phyloP scores from a whole-genome alignment of 140 eudicot genomes.

The Senecio squalidus region DNA sequence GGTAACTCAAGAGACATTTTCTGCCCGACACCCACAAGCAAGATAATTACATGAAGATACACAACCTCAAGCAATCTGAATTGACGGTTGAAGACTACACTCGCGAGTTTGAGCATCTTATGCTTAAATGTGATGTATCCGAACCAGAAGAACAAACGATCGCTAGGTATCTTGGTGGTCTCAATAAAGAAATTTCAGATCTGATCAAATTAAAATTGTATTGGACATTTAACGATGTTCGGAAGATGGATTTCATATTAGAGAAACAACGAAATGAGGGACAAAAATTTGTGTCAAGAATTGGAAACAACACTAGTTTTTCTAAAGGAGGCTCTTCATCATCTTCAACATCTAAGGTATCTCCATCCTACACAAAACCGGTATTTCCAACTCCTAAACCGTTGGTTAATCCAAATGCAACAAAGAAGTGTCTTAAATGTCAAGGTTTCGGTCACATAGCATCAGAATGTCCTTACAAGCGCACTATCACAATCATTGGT shows the following conservation, averaged over 20 bases:
- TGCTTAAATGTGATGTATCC: conserved; percentile 12
- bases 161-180: conserved; percentile 14
- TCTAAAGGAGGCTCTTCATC: not conserved
- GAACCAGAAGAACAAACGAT: conserved; percentile 15
- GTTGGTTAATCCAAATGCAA: no score
- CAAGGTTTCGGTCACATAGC: conserved; percentile 6
- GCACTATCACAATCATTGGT: not conserved
- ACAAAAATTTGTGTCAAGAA: not conserved
- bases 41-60: conserved; percentile 1
- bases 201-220: conserved; percentile 1
- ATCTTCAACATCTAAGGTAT: not conserved
- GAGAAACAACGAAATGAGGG: conserved; percentile 7
- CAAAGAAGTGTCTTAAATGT: conserved; percentile 14
- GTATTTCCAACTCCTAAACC: no score
- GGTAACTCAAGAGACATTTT: conserved; percentile 5
- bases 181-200: not conserved
- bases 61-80: conserved; percentile 1
- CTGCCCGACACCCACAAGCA: conserved; percentile 1
- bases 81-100: conserved; percentile 8
- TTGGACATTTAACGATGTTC: conserved; percentile 14
- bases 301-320: not conserved
- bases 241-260: not conserved
- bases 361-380: no score
- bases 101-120: conserved; percentile 13
- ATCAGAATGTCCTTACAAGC: not conserved